Evolutionary conservation across 2,329 filamentous ascomycete species (phyloP), one percentile per base, ranked within the genome.

Genomic region (Microdochium bolleyi): DNA sequence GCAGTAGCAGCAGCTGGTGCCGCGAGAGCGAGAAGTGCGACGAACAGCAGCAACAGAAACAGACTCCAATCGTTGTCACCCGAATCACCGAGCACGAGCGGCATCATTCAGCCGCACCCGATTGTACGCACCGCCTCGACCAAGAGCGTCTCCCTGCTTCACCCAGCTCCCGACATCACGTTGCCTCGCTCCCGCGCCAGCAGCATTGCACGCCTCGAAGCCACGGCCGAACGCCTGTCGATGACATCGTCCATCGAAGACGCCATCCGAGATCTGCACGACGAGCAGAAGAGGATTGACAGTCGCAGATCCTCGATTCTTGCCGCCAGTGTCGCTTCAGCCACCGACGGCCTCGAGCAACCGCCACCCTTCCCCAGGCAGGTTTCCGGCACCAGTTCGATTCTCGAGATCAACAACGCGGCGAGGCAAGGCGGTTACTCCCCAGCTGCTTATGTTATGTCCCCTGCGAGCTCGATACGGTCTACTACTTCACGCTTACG

Each of bases 181-280:
- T 13, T 46, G 41, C 75, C 76, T 50, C 82, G 79, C 24, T 81
- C 81, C 30, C 84, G 82, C 64, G 70, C 78, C 19, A 78, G 77
- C 64, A 90, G 87, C 70, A 84, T 92, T 56, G 83, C 85, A 58
- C 81, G 84, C 50, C 80, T 92, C 56, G 88, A 92, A 68, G 84
- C 86, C 58, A 85, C 83, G 11, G 88, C 88, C 49, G 87, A 91
- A 68, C 79, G 83, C 58, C 75, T 92, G 67, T 88, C 85, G 60
- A 80, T 81, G 72, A 85, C 83, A 53, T 88, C 84, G 56, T 89
- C 88, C 56, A 87, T 91, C 62, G 87, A 87, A 61, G 82, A 88
- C 72, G 87, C 88, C 60, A 92, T 91, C 61, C 80, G 86, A 54
- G 82, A 86, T 62, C 75, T 89, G 58, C 84, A 89, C 67, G 75